Percentiles rank a stretch among this genome's conserved stretches.
Conservation (phyloP, 352 stramenopile genomes). For the Globisporangium uncinulatum region DNA sequence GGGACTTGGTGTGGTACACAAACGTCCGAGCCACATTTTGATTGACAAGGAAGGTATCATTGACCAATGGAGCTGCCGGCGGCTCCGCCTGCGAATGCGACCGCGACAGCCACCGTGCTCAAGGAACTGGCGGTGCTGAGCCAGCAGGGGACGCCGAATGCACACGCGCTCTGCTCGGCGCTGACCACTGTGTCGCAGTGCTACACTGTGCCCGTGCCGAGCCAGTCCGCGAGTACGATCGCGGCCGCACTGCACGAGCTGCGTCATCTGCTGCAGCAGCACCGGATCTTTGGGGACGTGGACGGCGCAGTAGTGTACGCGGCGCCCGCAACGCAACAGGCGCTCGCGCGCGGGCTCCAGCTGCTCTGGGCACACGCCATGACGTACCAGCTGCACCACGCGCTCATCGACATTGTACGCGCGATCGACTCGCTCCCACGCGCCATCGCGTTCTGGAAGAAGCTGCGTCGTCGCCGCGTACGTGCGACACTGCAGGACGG, state of each 20-base stretch:
- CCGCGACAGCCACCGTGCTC: constrained; percentile 8
- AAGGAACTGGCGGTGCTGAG: constrained; percentile 13
- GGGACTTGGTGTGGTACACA: no score
- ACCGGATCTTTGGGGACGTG: constrained; percentile 26
- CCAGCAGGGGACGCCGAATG: constrained; percentile 13
- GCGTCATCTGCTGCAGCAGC: constrained; percentile 31
- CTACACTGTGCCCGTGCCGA: constrained; percentile 42
- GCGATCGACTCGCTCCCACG: constrained; percentile 72
- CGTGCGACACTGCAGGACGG: constrained; percentile 45
- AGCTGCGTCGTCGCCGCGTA: constrained; percentile 33
- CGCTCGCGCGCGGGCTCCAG: constrained; percentile 29
- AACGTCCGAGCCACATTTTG: no score
- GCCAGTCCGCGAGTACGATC: constrained; percentile 26
- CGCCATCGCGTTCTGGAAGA: constrained; percentile 64
- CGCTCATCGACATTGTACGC: constrained; percentile 50
- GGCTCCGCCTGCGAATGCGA: background rate
- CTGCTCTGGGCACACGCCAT: constrained; percentile 60
- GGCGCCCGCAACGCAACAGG: constrained; percentile 15
- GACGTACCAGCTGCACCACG: constrained; percentile 49
- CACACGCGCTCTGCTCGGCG: constrained; percentile 27
- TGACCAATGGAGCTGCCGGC: no score
- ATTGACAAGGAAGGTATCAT: no score
- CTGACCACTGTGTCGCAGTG: constrained; percentile 36
- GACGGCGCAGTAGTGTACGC: constrained; percentile 14
- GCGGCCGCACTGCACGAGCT: constrained; percentile 33